Percentiles rank a stretch among this genome's conserved stretches.
These are phyloP conservation scores for Stromatinia cepivora DNA, from an alignment of 2,329 filamentous ascomycete genomes.

Conservation along the genomic window DNA sequence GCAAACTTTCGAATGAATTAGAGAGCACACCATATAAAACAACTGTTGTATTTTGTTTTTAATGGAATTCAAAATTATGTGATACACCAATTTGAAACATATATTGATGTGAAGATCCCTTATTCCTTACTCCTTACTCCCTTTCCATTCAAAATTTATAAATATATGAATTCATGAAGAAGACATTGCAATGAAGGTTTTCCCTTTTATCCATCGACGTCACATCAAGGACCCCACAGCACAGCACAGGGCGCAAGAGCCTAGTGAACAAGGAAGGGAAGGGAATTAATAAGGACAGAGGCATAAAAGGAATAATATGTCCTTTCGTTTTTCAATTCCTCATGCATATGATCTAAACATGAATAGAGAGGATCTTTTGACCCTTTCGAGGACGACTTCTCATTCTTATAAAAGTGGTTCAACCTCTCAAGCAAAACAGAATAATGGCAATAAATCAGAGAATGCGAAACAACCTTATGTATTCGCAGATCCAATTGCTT, in stretches of 20 bases:
- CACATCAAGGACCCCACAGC: conserved; percentile 15
- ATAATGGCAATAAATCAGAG: conserved; percentile 21
- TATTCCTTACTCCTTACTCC: neutral
- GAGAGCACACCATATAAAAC: neutral
- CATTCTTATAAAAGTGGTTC: conserved; percentile 31
- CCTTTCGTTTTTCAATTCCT: conserved; percentile 30
- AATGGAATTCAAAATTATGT: neutral
- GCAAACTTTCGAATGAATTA: neutral
- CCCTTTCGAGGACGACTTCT: conserved; percentile 34
- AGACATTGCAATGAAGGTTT: conserved; percentile 11
- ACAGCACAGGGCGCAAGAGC: conserved; percentile 5
- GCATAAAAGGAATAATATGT: conserved; percentile 29
- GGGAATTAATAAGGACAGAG: neutral
- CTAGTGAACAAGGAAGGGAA: neutral
- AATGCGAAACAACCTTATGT: conserved; percentile 47
- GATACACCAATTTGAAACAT: conserved; percentile 15
- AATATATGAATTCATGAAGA: neutral
- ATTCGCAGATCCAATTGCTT: conserved; percentile 65
- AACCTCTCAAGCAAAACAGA: conserved; percentile 25
- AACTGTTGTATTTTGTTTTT: neutral
- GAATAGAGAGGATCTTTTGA: conserved; percentile 36
- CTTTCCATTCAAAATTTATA: neutral
- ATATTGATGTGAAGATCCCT: neutral
- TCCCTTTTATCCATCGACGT: conserved; percentile 21
- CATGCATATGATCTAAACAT: conserved; percentile 39